A percentile compares a stretch with the other conserved stretches of the same genome.
Evolutionary conservation across 176 grass and related monocot genomes (phyloP).

Genomic region (Oryza longistaminata): DNA sequence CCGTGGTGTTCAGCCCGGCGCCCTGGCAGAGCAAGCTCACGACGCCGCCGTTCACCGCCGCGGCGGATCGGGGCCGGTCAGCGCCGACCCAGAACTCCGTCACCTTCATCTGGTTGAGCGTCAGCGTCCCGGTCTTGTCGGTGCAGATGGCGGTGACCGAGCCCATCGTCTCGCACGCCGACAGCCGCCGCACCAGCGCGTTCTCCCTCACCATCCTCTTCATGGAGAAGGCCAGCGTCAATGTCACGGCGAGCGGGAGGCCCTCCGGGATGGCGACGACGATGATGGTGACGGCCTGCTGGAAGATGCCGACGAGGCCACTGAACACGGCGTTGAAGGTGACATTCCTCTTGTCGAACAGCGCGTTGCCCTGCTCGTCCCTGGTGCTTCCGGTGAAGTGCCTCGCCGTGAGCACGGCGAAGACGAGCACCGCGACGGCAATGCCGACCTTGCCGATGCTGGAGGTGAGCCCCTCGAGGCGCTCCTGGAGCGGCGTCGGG

Average conservation of each 20-base stretch:
- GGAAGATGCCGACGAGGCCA: conserved; percentile 63
- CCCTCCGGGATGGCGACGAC: conserved; percentile 92
- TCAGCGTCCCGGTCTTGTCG: conserved; percentile 89
- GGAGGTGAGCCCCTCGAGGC: conserved; percentile 63
- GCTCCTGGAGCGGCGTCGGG: conserved; percentile 73
- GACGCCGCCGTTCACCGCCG: not conserved
- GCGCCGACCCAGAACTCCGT: conserved; percentile 73
- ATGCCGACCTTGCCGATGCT: conserved; percentile 84
- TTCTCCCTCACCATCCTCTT: conserved; percentile 92
- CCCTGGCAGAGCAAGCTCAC: conserved; percentile 52
- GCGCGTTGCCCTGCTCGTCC: conserved; percentile 44
- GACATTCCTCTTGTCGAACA: conserved; percentile 49
- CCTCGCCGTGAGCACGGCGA: conserved; percentile 57
- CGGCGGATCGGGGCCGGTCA: not conserved
- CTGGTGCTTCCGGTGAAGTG: conserved; percentile 76
- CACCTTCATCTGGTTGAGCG: conserved; percentile 81
- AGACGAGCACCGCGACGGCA: conserved; percentile 58
- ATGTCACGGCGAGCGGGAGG: conserved; percentile 79
- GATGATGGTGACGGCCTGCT: conserved; percentile 85
- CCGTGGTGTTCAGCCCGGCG: conserved; percentile 73
- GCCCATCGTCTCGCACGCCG: conserved; percentile 95
- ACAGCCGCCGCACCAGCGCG: conserved; percentile 76
- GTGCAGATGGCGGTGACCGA: conserved; percentile 83
- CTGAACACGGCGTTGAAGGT: conserved; percentile 50
- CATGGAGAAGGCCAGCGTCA: conserved; percentile 93